Conservation (phyloP, 192 early-diverging fungal genomes). For the Phycomyces blakesleeanus region DNA sequence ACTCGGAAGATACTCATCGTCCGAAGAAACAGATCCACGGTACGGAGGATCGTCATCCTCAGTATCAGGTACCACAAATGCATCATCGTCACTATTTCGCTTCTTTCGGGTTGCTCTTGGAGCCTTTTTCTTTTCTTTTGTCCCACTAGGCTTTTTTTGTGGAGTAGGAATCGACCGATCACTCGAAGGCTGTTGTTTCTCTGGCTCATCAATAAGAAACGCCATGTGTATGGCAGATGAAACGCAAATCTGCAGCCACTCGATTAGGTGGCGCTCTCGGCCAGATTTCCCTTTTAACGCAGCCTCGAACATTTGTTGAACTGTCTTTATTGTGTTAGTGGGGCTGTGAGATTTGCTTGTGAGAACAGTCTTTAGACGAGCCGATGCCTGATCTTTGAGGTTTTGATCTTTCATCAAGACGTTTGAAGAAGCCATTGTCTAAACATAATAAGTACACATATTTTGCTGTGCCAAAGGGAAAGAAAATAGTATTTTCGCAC, state of each 20-base stretch:
- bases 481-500: no score
- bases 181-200: constrained; percentile 2
- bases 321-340: constrained; percentile 16
- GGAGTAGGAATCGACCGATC: neutral
- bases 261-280: constrained; percentile 16
- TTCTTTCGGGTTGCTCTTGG: constrained; percentile 3
- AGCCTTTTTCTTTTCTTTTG: neutral
- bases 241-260: constrained; percentile 30
- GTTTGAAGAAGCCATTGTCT: constrained; percentile 9
- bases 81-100: neutral
- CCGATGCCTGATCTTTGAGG: constrained; percentile 1
- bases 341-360: constrained; percentile 21
- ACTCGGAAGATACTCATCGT: no score
- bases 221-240: constrained; percentile 3
- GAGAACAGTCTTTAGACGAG: constrained; percentile 1
- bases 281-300: constrained; percentile 3
- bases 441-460: neutral
- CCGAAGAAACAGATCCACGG: neutral
- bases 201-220: neutral
- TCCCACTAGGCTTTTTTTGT: neutral
- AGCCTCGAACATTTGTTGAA: constrained; percentile 21
- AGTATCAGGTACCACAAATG: neutral
- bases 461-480: no score
- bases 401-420: constrained; percentile 4
- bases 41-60: neutral